A percentile compares a stretch with the other conserved stretches of the same genome.
phyloP scores from a whole-genome alignment of 257 asterid genomes.

The Nicotiana undulata region DNA sequence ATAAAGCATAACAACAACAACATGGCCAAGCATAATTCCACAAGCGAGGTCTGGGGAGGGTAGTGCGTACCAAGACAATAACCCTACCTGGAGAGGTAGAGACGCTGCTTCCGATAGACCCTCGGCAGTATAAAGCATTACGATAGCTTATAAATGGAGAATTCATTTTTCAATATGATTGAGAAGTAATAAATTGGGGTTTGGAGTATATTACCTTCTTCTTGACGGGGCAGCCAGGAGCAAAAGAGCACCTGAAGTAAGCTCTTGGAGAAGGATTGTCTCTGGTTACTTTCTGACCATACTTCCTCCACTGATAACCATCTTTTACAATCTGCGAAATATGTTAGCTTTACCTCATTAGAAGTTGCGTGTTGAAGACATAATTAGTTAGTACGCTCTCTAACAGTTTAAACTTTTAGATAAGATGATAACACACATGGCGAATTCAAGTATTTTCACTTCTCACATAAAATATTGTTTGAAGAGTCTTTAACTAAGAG shows the following conservation, averaged over 20 bases:
- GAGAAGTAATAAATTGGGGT: neutral
- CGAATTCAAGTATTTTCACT: too few relatives aligned
- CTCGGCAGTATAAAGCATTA: too few relatives aligned
- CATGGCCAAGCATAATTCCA: too few relatives aligned
- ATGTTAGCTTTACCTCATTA: neutral
- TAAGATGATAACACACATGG: neutral
- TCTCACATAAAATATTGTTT: neutral
- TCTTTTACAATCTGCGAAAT: constrained; percentile 68
- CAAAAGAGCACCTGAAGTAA: constrained; percentile 90
- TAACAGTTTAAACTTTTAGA: neutral
- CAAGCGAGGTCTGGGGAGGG: too few relatives aligned
- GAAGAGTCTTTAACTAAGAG: neutral
- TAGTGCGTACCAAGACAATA: too few relatives aligned
- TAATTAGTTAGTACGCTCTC: neutral
- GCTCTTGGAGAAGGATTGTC: constrained; percentile 97
- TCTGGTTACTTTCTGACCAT: constrained; percentile 92
- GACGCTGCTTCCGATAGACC: too few relatives aligned
- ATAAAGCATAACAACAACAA: too few relatives aligned
- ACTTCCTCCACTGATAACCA: constrained; percentile 95
- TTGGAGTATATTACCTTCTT: constrained; percentile 53
- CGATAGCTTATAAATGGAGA: too few relatives aligned
- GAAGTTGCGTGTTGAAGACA: neutral
- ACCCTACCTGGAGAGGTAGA: too few relatives aligned
- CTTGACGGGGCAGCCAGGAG: constrained; percentile 88
- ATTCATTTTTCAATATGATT: neutral